A percentile compares a stretch with the other conserved stretches of the same genome.
phyloP scores from a whole-genome alignment of 371 early-diverging fungal genomes.

The Syncephalastrum contaminatum region DNA sequence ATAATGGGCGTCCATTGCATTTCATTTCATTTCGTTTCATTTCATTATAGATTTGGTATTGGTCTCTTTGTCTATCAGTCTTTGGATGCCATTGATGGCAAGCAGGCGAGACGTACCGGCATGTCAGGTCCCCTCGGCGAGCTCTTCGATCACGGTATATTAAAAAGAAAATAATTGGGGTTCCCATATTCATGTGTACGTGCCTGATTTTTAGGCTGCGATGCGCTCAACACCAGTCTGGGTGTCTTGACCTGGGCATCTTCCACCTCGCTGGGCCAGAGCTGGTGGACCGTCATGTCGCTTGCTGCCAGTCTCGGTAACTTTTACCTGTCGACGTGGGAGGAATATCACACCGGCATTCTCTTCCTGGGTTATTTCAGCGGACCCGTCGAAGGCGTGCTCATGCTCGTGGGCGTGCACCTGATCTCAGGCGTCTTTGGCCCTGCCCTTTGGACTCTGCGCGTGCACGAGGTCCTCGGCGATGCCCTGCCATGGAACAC shows the following conservation, averaged over 20 bases:
- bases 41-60: slow-evolving; percentile 55
- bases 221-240: slow-evolving; percentile 85
- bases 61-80: slow-evolving; percentile 94
- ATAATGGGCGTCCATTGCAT: too few relatives aligned
- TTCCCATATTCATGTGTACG: slow-evolving; percentile 2
- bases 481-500: slow-evolving; percentile 21
- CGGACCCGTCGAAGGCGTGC: slow-evolving; percentile 97
- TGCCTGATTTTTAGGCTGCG: slow-evolving; percentile 63
- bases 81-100: slow-evolving; percentile 98
- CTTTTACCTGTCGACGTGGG: slow-evolving; percentile 95
- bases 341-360: slow-evolving; percentile 93
- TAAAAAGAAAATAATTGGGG: neutral
- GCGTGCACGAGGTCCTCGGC: slow-evolving; percentile 30
- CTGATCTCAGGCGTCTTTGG: slow-evolving; percentile 72
- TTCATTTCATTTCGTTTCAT: neutral
- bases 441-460: slow-evolving; percentile 41
- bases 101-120: slow-evolving; percentile 95
- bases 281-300: slow-evolving; percentile 72
- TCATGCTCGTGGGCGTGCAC: slow-evolving; percentile 63
- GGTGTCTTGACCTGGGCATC: slow-evolving; percentile 62
- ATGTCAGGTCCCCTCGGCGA: slow-evolving; percentile 93
- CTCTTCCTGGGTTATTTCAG: slow-evolving; percentile 91
- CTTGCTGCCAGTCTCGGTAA: slow-evolving; percentile 64
- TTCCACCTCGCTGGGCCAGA: slow-evolving; percentile 70
- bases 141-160: slow-evolving; percentile 85